phyloP scores from a whole-genome alignment of 2,329 filamentous ascomycete species.

The Talaromyces sp. region DNA sequence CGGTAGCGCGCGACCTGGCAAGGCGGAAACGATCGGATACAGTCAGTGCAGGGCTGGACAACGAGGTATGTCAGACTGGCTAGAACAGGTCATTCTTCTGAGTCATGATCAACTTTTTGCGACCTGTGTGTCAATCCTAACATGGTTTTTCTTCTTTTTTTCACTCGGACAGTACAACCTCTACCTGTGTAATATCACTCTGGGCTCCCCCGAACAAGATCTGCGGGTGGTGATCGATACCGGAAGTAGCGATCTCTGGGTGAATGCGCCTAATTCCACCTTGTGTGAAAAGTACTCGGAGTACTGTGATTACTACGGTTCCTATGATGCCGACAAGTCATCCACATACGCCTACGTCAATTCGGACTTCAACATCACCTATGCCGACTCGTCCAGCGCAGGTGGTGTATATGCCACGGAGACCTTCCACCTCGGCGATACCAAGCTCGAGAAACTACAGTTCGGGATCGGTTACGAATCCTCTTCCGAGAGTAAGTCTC shows the following conservation, averaged over 20 bases:
- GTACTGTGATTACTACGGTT: conserved; percentile 53
- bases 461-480: conserved; percentile 64
- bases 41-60: conserved; percentile 52
- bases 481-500: conserved; percentile 48
- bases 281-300: conserved; percentile 47
- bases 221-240: conserved; percentile 64
- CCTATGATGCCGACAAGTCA: conserved; percentile 61
- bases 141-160: too few species aligned
- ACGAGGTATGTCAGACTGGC: conserved; percentile 47
- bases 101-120: too few species aligned
- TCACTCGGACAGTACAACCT: conserved; percentile 49
- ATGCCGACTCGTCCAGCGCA: conserved; percentile 79
- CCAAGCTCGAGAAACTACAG: conserved; percentile 55
- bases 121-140: too few species aligned
- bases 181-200: conserved; percentile 60
- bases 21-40: conserved; percentile 48
- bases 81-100: too few species aligned
- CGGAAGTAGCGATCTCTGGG: conserved; percentile 66
- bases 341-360: conserved; percentile 75
- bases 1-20: conserved; percentile 49
- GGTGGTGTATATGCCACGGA: conserved; percentile 80
- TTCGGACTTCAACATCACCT: conserved; percentile 82
- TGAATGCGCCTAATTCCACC: conserved; percentile 54
- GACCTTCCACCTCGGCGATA: conserved; percentile 60
- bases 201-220: conserved; percentile 61